Percentiles rank a stretch among this genome's conserved stretches.
phyloP scores from a whole-genome alignment of 2,329 filamentous ascomycete species.

The Xylariaceae sp. region DNA sequence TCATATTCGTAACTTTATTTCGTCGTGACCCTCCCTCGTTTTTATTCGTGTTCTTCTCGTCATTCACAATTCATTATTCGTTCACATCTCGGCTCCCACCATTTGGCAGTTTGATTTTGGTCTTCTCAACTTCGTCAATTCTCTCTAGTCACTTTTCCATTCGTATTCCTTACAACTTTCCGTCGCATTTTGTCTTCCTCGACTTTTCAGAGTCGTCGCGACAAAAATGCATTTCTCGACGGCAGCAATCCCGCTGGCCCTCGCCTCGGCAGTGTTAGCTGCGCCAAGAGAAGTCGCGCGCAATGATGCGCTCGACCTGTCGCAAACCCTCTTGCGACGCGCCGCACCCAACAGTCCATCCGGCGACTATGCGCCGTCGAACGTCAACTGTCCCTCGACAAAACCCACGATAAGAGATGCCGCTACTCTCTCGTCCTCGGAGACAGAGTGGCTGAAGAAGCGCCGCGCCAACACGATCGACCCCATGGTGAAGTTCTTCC shows the following conservation, averaged over 20 bases:
- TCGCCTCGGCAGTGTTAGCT: slow-evolving; percentile 24
- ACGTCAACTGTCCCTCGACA: slow-evolving; percentile 63
- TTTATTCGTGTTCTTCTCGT: too few species aligned
- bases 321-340: slow-evolving; percentile 29
- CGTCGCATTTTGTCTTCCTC: background rate
- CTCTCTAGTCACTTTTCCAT: too few species aligned
- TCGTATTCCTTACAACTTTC: too few species aligned
- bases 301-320: slow-evolving; percentile 13
- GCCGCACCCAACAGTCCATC: slow-evolving; percentile 34
- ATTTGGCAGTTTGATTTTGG: too few species aligned
- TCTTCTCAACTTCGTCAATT: too few species aligned
- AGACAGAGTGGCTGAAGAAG: slow-evolving; percentile 66
- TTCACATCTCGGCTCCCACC: too few species aligned
- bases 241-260: slow-evolving; percentile 21
- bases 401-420: slow-evolving; percentile 65
- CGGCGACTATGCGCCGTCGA: slow-evolving; percentile 65
- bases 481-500: slow-evolving; percentile 70
- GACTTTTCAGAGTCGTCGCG: background rate
- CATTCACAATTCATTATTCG: too few species aligned
- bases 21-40: too few species aligned
- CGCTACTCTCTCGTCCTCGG: slow-evolving; percentile 57
- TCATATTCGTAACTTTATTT: too few species aligned
- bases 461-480: slow-evolving; percentile 68
- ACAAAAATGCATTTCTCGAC: slow-evolving; percentile 22
- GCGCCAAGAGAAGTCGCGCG: slow-evolving; percentile 12